These are phyloP conservation scores for Thielaviopsis cerberus DNA, from an alignment of 2,329 filamentous ascomycete genomes.

Conservation along the genomic window DNA sequence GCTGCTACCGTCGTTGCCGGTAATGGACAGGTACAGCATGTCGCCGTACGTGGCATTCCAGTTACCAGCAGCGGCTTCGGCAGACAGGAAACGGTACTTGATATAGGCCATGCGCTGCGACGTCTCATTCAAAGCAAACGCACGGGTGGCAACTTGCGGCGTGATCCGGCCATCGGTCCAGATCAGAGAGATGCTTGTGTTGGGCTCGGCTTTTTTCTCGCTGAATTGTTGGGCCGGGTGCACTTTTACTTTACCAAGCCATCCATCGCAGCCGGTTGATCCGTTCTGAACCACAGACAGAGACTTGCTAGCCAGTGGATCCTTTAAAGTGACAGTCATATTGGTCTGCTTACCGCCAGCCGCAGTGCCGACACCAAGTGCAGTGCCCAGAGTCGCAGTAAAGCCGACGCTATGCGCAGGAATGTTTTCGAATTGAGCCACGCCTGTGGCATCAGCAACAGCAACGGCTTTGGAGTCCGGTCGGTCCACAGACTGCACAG, in stretches of 20 bases:
- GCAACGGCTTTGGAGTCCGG: constrained; percentile 2
- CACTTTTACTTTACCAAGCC: neutral
- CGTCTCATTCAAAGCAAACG: neutral
- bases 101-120: neutral
- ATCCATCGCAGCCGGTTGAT: neutral
- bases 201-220: neutral
- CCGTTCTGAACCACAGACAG: neutral
- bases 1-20: neutral
- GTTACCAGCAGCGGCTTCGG: neutral
- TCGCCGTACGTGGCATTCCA: constrained; percentile 2
- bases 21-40: constrained; percentile 4
- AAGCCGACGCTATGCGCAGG: constrained; percentile 7
- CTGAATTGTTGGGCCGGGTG: neutral
- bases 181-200: neutral
- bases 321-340: neutral
- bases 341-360: constrained; percentile 3
- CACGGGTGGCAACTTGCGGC: neutral
- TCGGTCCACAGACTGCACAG: neutral
- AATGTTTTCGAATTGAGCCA: constrained; percentile 3
- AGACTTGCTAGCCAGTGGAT: neutral
- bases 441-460: neutral
- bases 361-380: constrained; percentile 2
- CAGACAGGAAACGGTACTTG: constrained; percentile 3
- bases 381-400: constrained; percentile 1
- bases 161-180: neutral